Base-by-base conservation (phyloP, 495 filamentous ascomycete species). In the Achaetomiella virescens region DNA sequence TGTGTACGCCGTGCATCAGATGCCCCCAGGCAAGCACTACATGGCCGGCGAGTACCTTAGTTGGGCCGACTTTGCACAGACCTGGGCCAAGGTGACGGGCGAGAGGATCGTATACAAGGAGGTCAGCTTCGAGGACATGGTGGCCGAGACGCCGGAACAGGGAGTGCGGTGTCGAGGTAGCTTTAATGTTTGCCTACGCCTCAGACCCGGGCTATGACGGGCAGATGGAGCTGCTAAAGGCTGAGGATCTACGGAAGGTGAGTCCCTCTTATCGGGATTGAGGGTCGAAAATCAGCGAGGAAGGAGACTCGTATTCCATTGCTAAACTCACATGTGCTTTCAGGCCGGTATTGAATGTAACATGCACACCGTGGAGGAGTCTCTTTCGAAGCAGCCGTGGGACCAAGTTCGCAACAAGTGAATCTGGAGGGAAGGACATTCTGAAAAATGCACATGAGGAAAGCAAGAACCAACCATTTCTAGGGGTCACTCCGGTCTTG, bases 171-270 rank as follows among this genome's bases (percentile, higher is more conserved):
- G 35, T 66, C 12, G 72, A 75, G 54, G 63, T 72, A 0, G 65
- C 70, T 15, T 45, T 69, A 37, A 75, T 76, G 74, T 73, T 66
- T 40, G 17, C 48, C 12, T 72, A 76, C 56, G 62, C 63, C 27
- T 64, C 63, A 6, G 61, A 73, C 31, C 66, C 72, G 1, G 74
- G 74, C 6, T 75, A 75, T 58, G 72, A 72, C 50, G 74, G 70
- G 0, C 64, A 61, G 1, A 70, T 72, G 64, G 55, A 66, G 0
- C 46, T 76, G 43, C 35, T 75, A 35, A 70, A 42, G 36, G 72
- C 69, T 0, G 66, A 70, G 52, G 72, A 76, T 65, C 53, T 78
- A 24, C 62, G 60, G 35, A 66, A 71, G 64, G 73, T 75, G 46
- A 61, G 60, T 33, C 4, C 18, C 18, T 17, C 1, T 45, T 8